Conservation (phyloP, 73 alveolate genomes). For the Stentor roeselii region DNA sequence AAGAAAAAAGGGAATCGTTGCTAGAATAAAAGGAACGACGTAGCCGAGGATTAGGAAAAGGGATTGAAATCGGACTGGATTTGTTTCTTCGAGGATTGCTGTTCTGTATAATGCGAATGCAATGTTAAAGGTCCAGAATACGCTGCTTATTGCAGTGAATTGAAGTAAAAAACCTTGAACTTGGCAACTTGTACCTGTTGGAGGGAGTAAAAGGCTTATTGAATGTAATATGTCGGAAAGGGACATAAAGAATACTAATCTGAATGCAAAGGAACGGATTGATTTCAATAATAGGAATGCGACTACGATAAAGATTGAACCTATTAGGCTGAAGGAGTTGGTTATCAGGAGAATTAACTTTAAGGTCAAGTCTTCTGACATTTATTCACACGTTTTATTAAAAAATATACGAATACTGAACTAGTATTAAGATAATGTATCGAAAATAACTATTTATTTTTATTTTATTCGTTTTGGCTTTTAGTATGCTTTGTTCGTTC, state of each 20-base stretch:
- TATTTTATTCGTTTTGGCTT: too few species aligned
- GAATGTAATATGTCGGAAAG: not conserved
- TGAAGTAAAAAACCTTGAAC: not conserved
- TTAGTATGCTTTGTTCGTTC: too few species aligned
- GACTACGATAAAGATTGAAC: not conserved
- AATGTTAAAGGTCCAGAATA: not conserved
- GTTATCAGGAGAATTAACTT: not conserved
- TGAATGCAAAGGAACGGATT: conserved; percentile 8
- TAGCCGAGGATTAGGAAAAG: too few species aligned
- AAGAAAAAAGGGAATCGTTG: not conserved
- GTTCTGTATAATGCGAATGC: conserved; percentile 8
- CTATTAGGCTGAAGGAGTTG: conserved; percentile 9
- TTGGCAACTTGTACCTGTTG: not conserved
- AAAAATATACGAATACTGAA: not conserved
- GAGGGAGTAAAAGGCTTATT: not conserved
- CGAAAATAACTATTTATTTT: too few species aligned
- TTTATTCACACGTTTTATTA: not conserved
- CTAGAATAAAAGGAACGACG: not conserved
- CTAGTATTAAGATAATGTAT: too few species aligned
- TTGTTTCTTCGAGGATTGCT: not conserved
- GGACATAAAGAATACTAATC: not conserved
- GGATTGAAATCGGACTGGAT: not conserved
- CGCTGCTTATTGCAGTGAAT: not conserved
- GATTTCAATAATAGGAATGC: not conserved
- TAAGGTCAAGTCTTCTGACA: not conserved